Percentiles rank a stretch among this genome's conserved stretches.
phyloP scores from a whole-genome alignment of 1,139 yeast species.

The Suhomyces maxii region DNA sequence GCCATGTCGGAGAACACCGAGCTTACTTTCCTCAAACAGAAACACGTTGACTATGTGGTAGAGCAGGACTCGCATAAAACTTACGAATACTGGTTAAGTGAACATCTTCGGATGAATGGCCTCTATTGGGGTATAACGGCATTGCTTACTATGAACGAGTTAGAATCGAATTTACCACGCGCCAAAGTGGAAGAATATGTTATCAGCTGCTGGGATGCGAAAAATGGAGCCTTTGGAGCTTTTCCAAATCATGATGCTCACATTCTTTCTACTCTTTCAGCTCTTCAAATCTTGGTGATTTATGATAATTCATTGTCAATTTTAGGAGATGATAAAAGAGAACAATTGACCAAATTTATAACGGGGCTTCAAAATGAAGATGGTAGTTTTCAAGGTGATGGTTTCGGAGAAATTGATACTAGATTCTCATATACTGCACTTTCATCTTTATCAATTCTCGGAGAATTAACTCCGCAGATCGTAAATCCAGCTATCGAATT shows the following conservation, averaged over 20 bases:
- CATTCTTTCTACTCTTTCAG: conserved; percentile 82
- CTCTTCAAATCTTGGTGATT: conserved; percentile 72
- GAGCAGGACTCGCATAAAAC: conserved; percentile 41
- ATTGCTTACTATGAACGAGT: conserved; percentile 57
- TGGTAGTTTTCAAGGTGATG: conserved; percentile 88
- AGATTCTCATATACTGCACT: conserved; percentile 84
- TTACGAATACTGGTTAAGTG: conserved; percentile 85
- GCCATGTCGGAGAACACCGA: not conserved
- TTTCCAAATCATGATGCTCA: conserved; percentile 91
- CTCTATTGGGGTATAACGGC: conserved; percentile 95
- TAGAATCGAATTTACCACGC: conserved; percentile 54
- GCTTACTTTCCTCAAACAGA: conserved; percentile 18
- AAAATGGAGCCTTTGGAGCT: conserved; percentile 84
- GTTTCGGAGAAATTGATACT: conserved; percentile 90
- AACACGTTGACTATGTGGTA: conserved; percentile 38
- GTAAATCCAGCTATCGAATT: conserved; percentile 67
- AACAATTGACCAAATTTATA: conserved; percentile 42
- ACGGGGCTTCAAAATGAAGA: conserved; percentile 59
- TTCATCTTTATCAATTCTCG: conserved; percentile 69
- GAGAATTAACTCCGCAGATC: conserved; percentile 57
- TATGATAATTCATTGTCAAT: conserved; percentile 55
- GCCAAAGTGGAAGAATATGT: conserved; percentile 68
- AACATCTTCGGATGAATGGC: conserved; percentile 88
- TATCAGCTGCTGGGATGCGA: conserved; percentile 59
- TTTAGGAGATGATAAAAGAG: conserved; percentile 21